Base-by-base conservation (phyloP, 305 asterid genomes). In the Solanum hybrid region DNA sequence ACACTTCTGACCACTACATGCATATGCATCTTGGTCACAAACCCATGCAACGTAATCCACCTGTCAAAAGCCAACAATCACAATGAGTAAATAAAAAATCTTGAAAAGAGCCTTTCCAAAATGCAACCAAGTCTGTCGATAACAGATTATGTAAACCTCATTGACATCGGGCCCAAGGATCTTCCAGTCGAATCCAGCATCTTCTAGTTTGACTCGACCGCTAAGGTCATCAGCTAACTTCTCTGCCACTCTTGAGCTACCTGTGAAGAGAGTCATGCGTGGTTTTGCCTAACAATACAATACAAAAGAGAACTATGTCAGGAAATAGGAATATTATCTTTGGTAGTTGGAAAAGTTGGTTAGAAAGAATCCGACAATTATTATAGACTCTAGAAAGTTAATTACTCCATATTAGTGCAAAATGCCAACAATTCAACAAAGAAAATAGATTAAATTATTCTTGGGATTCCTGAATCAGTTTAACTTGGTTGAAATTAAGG, bases 161-260 rank as follows among this genome's bases (percentile, higher is more conserved):
- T 94, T 95, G 61, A 98, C 99, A 90, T 98, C 99, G 10, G 99
- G 99, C 65, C 99, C 99, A 87, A 98, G 98, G 91, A 98, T 93
- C 95, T 96, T 97, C 99, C 99, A 98, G 89, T 98, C 98, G 41
- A 98, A 96, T 65, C 99, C 99, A 88, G 98, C 99, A 93, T 98
- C 99, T 93, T 98, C 99, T 65, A 98, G 89, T 90, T 93, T 97
- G 92, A 98, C 81, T 86, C 96, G 95, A 33, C 99, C 99, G 32
- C 93, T 94, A 70, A 98, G 92, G 93, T 98, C 99, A 77, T 90
- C 91, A 41, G 98, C 98, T 91, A 98, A 91, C 92, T 97, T 98
- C 89, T 98, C 99, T 15, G 99, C 99, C 61, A 98, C 96, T 91
- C 95, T 96, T 6, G 99, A 95, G 90, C 99, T 98, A 36, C 98